Base-by-base conservation (phyloP, 2,329 filamentous ascomycete genomes). In the Aspergillus costaricaensis region DNA sequence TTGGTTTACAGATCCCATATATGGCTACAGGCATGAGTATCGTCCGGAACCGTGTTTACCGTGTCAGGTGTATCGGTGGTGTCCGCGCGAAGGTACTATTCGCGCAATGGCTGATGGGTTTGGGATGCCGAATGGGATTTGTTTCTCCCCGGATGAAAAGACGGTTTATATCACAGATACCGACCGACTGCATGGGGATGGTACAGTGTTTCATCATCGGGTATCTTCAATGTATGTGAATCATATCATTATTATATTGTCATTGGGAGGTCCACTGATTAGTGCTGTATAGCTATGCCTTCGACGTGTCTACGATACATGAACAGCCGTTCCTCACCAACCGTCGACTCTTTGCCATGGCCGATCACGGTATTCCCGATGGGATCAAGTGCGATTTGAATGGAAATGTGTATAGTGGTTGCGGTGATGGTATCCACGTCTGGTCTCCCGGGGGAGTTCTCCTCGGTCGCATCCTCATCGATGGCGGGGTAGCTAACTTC, bases 391-490 rank as follows among this genome's bases (percentile, higher is more conserved):
- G 79, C 43, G 84, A 86, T 65, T 76, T 75, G 1, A 65, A 79
- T 3, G 84, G 84, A 2, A 86, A 86, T 67, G 81, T 86, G 1
- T 86, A 84, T 71, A 78, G 79, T 25, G 83, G 81, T 0, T 84
- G 82, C 61, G 82, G 81, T 0, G 83, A 86, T 66, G 84, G 84
- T 0, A 73, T 86, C 19, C 79, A 85, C 60, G 77, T 86, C 8
- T 87, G 83, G 82, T 79, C 76, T 58, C 69, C 77, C 0, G 76
- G 76, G 0, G 84, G 83, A 0, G 76, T 68, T 3, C 66, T 84
- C 17, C 79, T 89, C 65, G 76, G 81, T 2, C 88, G 87, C 73
- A 84, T 89, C 43, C 82, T 82, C 63, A 71, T 85, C 0, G 80
- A 81, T 0, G 76, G 77, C 38, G 76, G 74, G 0, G 74, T 74